Evolutionary conservation across 2,329 filamentous ascomycete genomes (phyloP), one percentile per base, ranked within the genome.

Genomic region (Aspergillus niger): DNA sequence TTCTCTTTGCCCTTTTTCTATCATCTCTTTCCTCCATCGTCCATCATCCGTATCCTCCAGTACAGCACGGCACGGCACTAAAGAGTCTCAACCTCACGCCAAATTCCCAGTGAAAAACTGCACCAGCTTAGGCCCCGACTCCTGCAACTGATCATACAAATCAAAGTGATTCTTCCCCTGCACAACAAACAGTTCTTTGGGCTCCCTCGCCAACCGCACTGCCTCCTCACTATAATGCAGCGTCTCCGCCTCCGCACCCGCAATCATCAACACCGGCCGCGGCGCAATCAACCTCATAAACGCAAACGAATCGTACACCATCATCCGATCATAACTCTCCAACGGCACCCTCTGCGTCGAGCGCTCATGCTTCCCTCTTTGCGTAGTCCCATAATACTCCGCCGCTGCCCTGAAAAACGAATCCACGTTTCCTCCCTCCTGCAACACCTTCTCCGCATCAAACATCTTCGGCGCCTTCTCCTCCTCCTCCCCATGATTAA

Each of bases 91-190:
- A 6, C 2, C 17, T 41, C 39, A 41, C 6, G 41, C 41, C 50
- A 53, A 28, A 43, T 17, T 8, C 38, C 11, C n/a, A 8, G 3
- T 15, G 32, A 55, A 55, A 17, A 55, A 55, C 38, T 30, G 1
- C 36, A 55, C 51, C 43, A 66, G 13, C 61, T 66, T 67, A 2
- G 57, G 57, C 5, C 64, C 60, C 44, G 55, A 58, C 38, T 38
- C 63, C 10, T 67, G 67, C 3, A 74, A 63, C 2, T 70, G 47
- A 60, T 72, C 71, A 58, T 73, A 72, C 13, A 72, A 57, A 58
- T 68, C 70, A 10, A 68, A 61, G 57, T 73, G 71, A 5, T 58
- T 69, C 61, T 55, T 63, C 4, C 69, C 68, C 22, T 63, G 17
- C 17, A 71, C 57, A 8, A 69, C 47, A 49, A 65, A 64, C 28